Evolutionary conservation across 78 protist genomes (phyloP).

Genomic region (Trichosphaerium sp.): DNA sequence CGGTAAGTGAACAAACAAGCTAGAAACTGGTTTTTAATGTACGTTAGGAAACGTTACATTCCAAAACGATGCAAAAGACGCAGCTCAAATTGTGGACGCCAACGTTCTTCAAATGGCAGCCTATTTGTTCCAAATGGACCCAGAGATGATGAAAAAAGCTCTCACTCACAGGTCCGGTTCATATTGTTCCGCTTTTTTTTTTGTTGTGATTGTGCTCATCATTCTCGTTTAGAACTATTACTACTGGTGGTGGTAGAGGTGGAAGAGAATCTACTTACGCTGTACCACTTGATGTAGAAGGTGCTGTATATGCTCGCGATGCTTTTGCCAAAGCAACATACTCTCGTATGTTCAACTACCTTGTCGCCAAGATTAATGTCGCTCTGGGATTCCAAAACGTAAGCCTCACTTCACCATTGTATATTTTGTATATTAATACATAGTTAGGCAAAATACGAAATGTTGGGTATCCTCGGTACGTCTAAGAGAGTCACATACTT

Average conservation of each 20-base stretch:
- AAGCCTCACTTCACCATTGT: no score
- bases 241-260: constrained; percentile 31
- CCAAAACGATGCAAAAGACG: constrained; percentile 29
- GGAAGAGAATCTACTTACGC: constrained; percentile 12
- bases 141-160: background rate
- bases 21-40: background rate
- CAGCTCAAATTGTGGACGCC: no score
- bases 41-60: constrained; percentile 58
- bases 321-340: constrained; percentile 73
- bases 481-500: no score
- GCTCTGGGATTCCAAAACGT: no score
- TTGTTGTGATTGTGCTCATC: background rate
- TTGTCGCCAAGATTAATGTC: constrained; percentile 62
- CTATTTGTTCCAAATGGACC: no score
- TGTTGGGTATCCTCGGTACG: no score
- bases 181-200: background rate
- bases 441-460: background rate
- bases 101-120: no score
- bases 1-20: constrained; percentile 32
- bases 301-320: constrained; percentile 48
- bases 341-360: constrained; percentile 60
- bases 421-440: constrained; percentile 21
- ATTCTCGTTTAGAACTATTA: constrained; percentile 3
- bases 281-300: constrained; percentile 28
- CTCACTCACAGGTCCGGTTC: no score